Conservation (phyloP, 192 early-diverging fungal genomes). For the Gryganskiella cystojenkinii region DNA sequence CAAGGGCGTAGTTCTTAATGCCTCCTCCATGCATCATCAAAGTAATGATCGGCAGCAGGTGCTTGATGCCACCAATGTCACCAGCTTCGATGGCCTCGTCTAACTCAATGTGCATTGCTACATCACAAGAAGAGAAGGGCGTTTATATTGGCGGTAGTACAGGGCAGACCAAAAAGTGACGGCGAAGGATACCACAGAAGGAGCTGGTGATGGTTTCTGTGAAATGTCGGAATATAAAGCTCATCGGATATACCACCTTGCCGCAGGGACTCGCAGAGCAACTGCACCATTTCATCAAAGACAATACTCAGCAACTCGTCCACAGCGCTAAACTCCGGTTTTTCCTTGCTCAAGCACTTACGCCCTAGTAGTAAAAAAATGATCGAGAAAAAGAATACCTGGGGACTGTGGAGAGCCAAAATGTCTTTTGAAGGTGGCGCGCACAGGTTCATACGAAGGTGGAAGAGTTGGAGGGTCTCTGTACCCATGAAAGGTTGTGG, state of each 20-base stretch:
- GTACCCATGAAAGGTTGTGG: conserved; percentile 22
- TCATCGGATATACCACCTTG: conserved; percentile 6
- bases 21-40: conserved; percentile 35
- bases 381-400: conserved; percentile 9
- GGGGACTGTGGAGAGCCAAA: conserved; percentile 8
- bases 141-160: conserved; percentile 13
- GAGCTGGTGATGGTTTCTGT: conserved; percentile 16
- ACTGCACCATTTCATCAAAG: conserved; percentile 10
- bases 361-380: conserved; percentile 3
- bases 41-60: conserved; percentile 13
- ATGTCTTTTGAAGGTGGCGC: conserved; percentile 20
- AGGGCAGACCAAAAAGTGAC: conserved; percentile 7
- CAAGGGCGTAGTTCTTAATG: conserved; percentile 23
- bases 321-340: conserved; percentile 4
- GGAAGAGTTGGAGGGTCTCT: conserved; percentile 14
- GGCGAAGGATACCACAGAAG: conserved; percentile 9
- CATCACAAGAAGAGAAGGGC: conserved; percentile 18
- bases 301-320: conserved; percentile 19
- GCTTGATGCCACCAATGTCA: conserved; percentile 18
- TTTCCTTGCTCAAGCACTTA: conserved; percentile 27
- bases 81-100: conserved; percentile 10
- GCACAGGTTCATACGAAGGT: conserved; percentile 2
- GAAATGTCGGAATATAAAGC: conserved; percentile 6
- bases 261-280: conserved; percentile 4
- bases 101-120: conserved; percentile 16